Conservation (phyloP, 169 alveolate species). For the Eimeria sp. region DNA sequence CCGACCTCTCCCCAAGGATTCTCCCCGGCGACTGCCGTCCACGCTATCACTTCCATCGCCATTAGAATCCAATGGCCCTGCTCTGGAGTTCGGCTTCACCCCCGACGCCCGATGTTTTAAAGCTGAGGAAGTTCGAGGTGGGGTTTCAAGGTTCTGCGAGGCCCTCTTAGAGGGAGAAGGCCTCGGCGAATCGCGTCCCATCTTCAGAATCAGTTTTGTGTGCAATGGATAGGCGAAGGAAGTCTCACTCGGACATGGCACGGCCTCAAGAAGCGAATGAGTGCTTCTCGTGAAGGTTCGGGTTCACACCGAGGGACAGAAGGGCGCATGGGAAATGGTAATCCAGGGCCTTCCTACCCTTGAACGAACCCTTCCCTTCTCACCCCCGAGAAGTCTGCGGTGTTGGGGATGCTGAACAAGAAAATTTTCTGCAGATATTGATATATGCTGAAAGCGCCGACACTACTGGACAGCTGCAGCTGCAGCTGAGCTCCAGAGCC, state of each 20-base stretch:
- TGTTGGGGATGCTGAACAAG: neutral
- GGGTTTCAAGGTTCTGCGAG: neutral
- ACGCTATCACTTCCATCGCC: neutral
- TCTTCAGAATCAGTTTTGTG: neutral
- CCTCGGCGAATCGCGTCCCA: neutral
- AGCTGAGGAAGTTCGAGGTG: neutral
- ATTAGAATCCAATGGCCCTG: neutral
- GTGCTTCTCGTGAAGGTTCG: neutral
- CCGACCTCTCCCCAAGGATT: neutral
- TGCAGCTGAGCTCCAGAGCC: neutral
- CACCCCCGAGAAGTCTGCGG: neutral
- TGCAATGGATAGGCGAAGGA: neutral
- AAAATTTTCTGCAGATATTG: neutral
- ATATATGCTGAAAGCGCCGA: neutral
- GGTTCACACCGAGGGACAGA: neutral
- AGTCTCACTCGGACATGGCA: neutral
- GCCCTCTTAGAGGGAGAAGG: neutral
- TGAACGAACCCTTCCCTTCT: neutral
- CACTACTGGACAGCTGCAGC: neutral
- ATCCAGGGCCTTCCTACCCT: neutral
- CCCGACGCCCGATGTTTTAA: neutral
- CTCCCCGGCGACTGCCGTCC: neutral
- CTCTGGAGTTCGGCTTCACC: neutral
- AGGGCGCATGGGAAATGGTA: neutral
- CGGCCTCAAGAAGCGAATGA: neutral